A percentile compares a stretch with the other conserved stretches of the same genome.
phyloP scores from a whole-genome alignment of 2,329 filamentous ascomycete species.

The Metarhizium rileyi region DNA sequence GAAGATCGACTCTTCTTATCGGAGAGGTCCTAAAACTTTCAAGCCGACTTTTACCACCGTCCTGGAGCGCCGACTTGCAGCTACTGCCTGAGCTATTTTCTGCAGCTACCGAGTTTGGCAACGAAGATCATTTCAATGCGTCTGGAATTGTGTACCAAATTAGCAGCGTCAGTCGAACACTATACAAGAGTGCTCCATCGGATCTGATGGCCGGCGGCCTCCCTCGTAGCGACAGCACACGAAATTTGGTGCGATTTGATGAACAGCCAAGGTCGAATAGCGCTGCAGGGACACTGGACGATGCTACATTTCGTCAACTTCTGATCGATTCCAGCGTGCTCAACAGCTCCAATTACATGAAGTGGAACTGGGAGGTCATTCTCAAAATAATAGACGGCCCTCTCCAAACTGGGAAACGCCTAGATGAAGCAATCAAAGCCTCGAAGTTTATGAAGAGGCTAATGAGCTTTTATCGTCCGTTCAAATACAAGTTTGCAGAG shows the following conservation, averaged over 20 bases:
- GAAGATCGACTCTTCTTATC: slow-evolving; percentile 83
- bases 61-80: slow-evolving; percentile 77
- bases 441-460: slow-evolving; percentile 95
- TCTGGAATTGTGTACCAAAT: slow-evolving; percentile 95
- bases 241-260: slow-evolving; percentile 41
- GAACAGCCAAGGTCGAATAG: slow-evolving; percentile 42
- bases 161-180: slow-evolving; percentile 87
- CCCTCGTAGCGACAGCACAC: slow-evolving; percentile 34
- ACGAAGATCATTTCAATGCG: slow-evolving; percentile 66
- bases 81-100: slow-evolving; percentile 78
- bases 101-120: slow-evolving; percentile 61
- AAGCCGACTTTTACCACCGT: slow-evolving; percentile 71
- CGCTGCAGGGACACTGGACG: slow-evolving; percentile 40
- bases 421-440: slow-evolving; percentile 88
- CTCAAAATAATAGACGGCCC: slow-evolving; percentile 87
- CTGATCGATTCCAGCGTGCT: slow-evolving; percentile 75
- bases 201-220: slow-evolving; percentile 27
- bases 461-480: slow-evolving; percentile 90
- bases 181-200: slow-evolving; percentile 66
- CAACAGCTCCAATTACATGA: slow-evolving; percentile 79
- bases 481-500: slow-evolving; percentile 92
- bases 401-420: slow-evolving; percentile 76
- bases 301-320: slow-evolving; percentile 54
- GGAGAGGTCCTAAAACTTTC: slow-evolving; percentile 87
- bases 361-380: slow-evolving; percentile 97